These are phyloP conservation scores for Fragaria vesca DNA, from an alignment of 306 rosid species.

Conservation along the genomic window DNA sequence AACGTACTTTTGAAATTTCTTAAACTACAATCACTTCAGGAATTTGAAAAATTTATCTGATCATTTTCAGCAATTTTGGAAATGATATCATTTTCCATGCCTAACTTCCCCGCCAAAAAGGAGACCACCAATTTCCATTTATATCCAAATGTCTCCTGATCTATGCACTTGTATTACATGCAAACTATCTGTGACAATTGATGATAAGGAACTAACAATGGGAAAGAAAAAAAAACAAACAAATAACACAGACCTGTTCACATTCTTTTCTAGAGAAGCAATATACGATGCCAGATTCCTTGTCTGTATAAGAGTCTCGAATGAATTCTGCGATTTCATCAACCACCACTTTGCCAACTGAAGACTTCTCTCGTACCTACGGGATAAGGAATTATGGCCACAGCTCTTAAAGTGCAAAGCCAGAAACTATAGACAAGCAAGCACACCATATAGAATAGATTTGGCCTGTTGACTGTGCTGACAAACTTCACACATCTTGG, in stretches of 20 bases:
- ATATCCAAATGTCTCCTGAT: background rate
- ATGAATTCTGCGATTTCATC: conserved; percentile 78
- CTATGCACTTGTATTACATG: background rate
- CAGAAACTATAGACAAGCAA: conserved; percentile 8
- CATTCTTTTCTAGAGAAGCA: conserved; percentile 96
- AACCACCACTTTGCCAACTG: conserved; percentile 71
- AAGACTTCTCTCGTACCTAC: conserved; percentile 87
- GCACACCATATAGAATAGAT: conserved; percentile 79
- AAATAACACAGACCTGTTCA: conserved; percentile 64
- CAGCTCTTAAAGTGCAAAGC: conserved; percentile 14
- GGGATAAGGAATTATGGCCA: conserved; percentile 20
- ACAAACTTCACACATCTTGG: conserved; percentile 85
- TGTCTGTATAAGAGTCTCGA: conserved; percentile 67
- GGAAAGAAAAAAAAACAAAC: background rate
- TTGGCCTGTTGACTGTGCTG: conserved; percentile 94
- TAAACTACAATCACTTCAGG: background rate
- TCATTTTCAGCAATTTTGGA: background rate
- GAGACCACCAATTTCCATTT: background rate
- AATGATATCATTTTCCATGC: background rate
- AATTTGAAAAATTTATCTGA: background rate
- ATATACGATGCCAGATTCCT: conserved; percentile 87
- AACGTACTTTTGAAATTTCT: background rate
- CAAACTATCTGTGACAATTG: conserved; percentile 1
- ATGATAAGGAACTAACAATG: background rate
- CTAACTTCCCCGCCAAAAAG: background rate